These are phyloP conservation scores for Drechslerella stenobrocha DNA, from an alignment of 2,329 filamentous ascomycete species.

Conservation along the genomic window DNA sequence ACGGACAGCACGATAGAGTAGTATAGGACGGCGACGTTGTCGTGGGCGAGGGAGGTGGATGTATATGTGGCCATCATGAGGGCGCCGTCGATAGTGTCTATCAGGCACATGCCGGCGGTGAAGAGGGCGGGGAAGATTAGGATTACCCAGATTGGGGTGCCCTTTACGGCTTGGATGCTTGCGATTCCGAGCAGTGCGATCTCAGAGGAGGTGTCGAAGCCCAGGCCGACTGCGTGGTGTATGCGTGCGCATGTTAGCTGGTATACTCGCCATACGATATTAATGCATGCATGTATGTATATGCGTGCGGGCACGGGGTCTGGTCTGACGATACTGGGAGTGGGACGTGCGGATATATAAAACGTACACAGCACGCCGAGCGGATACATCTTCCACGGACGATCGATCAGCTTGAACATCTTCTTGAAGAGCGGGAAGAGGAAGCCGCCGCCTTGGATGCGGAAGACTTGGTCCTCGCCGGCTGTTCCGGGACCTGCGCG, in stretches of 20 bases:
- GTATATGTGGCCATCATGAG: conserved; percentile 95
- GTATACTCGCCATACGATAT: not conserved
- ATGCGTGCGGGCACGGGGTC: not conserved
- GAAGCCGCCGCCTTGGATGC: conserved; percentile 70
- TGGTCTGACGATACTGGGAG: not conserved
- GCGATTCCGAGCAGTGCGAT: conserved; percentile 89
- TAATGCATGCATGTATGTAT: not conserved
- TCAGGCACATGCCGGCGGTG: conserved; percentile 92
- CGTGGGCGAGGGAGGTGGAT: conserved; percentile 72
- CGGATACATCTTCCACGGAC: conserved; percentile 95
- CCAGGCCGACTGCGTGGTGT: conserved; percentile 70
- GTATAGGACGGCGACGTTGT: conserved; percentile 87
- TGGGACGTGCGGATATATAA: not conserved
- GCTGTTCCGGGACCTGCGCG: conserved; percentile 61
- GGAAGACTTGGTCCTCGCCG: conserved; percentile 31
- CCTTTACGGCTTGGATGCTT: conserved; percentile 79
- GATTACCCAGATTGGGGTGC: conserved; percentile 91
- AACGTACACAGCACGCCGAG: conserved; percentile 71
- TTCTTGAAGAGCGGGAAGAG: conserved; percentile 71
- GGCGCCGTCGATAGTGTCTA: conserved; percentile 90
- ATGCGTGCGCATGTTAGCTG: not conserved
- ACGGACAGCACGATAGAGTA: conserved; percentile 86
- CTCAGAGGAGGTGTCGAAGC: conserved; percentile 94
- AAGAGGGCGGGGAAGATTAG: conserved; percentile 88
- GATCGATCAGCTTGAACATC: conserved; percentile 73